Evolutionary conservation across 192 early-diverging fungal species (phyloP), one percentile per base, ranked within the genome.

Genomic region (Podila epigama): DNA sequence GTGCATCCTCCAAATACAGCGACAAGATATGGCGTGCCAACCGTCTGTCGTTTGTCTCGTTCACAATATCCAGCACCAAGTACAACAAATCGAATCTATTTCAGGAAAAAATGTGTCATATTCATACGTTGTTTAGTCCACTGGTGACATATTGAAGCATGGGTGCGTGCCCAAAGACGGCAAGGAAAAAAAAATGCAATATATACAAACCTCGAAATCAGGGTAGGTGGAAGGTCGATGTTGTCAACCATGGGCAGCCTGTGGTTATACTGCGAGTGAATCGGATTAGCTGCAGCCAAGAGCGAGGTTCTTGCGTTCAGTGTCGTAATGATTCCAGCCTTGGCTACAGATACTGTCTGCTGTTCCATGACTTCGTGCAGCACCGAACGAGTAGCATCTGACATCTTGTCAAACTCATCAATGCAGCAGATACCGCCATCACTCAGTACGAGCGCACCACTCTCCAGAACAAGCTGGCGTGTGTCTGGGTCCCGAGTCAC

Each of bases 331-430:
- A 99, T 97, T 29, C 97, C 97, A 34, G 97, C 97, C 85, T 99
- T 99, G 44, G 97, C 96, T 16, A 99, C 92, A 12, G 95, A 97
- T 22, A 99, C 91, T 1, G 96, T 98, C 87, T 98, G 96, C 84
- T 98, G 96, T 85, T 98, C 96, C 97, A 99, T 99, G 62, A 95
- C 97, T 89, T 99, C 97, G 84, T 99, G 97, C 63, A 99, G 81
- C 7, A 97, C 93, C 4, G 96, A 94, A 11, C 96, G 89, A 10
- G 95, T 96, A 11, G 93, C 78, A 57, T 99, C 97, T 8, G 91
- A 92, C 95, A 98, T 98, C 79, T 98, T 99, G 84, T 98, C 97
- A 87, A 99, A 99, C 82, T 99, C 97, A 81, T 99, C 97, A 70
- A 99, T 99, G 73, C 94, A 96, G 68, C 97, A 99, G 12, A 99